Base-by-base conservation (phyloP, 2,329 filamentous ascomycete species). In the Phoma herbarum region DNA sequence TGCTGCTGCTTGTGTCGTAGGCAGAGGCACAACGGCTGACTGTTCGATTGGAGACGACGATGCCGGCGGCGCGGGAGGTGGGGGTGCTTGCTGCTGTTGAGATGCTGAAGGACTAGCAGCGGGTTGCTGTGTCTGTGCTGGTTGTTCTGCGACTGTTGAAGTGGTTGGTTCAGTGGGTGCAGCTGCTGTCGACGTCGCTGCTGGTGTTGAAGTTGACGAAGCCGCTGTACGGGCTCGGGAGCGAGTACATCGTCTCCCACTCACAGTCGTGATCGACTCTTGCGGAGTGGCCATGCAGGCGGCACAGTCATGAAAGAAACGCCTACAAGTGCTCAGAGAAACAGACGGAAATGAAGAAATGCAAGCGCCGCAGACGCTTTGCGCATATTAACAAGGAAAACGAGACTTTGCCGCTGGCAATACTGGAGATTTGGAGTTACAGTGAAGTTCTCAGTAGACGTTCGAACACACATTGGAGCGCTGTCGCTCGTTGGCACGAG, bases 221-320 rank as follows among this genome's bases (percentile, higher is more conserved):
- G 63, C 64, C 54, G 70, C 65, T 35, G 70, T 73, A 43, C 73
- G 70, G 60, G 69, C 73, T 45, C 72, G 73, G 54, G 75, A 74
- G 60, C 75, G 74, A 63, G 75, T 77, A 67, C 76, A 78, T 68
- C 72, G 70, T 66, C 70, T 70, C 63, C 76, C 76, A 62, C 58
- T 75, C 62, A 78, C 75, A 56, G 74, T 77, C 55, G 74, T 77
- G 50, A 72, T 74, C 45, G 69, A 71, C 43, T 73, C 70, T 69
- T 68, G 67, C 37, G 75, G 76, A 65, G 74, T 69, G 61, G 76
- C 74, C 76, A 78, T 78, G 66, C 71, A 71, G 70, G 64, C 71
- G 59, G 66, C 63, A 61, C 59, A 69, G 60, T 72, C 72, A 74
- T 71, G 65, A 64, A 73, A 68, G 63, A 68, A 69, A 68, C 59